Evolutionary conservation across 2,329 filamentous ascomycete genomes (phyloP), one percentile per base, ranked within the genome.

Genomic region (Xylogone sp.): DNA sequence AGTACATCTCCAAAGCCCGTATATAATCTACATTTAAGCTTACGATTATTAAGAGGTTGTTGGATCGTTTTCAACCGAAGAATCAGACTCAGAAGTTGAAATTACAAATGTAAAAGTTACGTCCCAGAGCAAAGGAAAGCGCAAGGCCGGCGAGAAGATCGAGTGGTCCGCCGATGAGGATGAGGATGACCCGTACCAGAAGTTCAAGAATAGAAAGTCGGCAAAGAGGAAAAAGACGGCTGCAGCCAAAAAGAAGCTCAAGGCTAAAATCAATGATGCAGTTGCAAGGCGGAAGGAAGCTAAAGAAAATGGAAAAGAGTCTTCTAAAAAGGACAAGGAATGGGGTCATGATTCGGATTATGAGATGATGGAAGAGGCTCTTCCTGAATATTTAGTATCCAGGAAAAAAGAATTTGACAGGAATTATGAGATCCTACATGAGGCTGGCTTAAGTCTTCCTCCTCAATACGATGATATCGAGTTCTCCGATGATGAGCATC

Each of bases 391-490:
- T 64, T 66, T 96, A 22, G 76, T 79, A 56, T 70, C 79, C 20
- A 81, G 93, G n/a, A 79, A 87, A 21, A 73, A 68, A n/a, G 70
- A 76, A 20, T 92, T 96, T 62, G 86, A 94, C 50, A 71, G 76
- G 44, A 74, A 77, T n/a, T 73, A 72, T 45, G 75, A 82, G 31
- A 68, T 68, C 22, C 71, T 91, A 45, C 81, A 83, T 52, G 81
- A 87, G 50, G 81, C 80, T 5, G 90, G 87, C 0, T 72, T 97
- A 43, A 84, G 81, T 55, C 68, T 95, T 2, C 90, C 94, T 0
- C 94, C 94, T 0, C 79, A 82, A 46, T 96, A 87, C 64, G 79
- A 84, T 1, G 84, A 85, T 45, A 75, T 97, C 16, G 77, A 87
- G 9, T 92, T 96, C 57, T 88, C 86, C 0, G 88, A 91, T 47